Conservation (phyloP, 2,329 filamentous ascomycete genomes). For the Penicillium corylophilum region DNA sequence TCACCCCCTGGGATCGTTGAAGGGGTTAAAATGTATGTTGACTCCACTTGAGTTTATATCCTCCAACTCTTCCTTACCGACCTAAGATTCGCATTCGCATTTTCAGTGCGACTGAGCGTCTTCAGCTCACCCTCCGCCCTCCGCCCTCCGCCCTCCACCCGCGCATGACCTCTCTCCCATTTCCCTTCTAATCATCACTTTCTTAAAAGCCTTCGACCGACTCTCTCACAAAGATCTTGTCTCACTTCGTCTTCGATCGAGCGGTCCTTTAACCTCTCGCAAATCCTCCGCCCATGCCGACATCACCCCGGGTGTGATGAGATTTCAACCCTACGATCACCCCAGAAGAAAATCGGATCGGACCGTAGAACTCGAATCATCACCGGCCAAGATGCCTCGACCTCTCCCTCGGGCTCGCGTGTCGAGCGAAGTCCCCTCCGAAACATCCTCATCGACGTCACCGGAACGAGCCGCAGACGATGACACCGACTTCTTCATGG, state of each 20-base stretch:
- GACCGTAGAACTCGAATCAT: constrained; percentile 4
- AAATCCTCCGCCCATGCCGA: constrained; percentile 16
- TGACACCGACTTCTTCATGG: constrained; percentile 90
- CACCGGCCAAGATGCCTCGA: constrained; percentile 35
- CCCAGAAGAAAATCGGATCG: constrained; percentile 11
- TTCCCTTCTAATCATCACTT: not conserved
- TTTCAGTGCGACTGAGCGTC: not conserved
- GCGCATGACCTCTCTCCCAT: not conserved
- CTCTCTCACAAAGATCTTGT: not conserved
- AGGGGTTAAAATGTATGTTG: constrained; percentile 2
- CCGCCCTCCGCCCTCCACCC: not conserved
- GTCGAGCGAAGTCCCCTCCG: constrained; percentile 42
- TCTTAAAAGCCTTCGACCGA: no score
- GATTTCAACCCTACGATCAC: constrained; percentile 17
- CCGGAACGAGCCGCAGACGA: constrained; percentile 66
- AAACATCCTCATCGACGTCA: constrained; percentile 47
- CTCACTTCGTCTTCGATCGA: constrained; percentile 4
- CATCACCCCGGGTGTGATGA: constrained; percentile 18
- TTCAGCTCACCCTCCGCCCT: constrained; percentile 1
- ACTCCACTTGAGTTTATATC: not conserved
- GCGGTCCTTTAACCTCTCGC: not conserved
- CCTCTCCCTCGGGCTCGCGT: constrained; percentile 36
- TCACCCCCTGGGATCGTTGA: constrained; percentile 1
- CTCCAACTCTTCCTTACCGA: no score
- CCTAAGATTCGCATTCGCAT: not conserved